Conservation (phyloP, 306 rosid genomes). For the Cicer cuneatum region DNA sequence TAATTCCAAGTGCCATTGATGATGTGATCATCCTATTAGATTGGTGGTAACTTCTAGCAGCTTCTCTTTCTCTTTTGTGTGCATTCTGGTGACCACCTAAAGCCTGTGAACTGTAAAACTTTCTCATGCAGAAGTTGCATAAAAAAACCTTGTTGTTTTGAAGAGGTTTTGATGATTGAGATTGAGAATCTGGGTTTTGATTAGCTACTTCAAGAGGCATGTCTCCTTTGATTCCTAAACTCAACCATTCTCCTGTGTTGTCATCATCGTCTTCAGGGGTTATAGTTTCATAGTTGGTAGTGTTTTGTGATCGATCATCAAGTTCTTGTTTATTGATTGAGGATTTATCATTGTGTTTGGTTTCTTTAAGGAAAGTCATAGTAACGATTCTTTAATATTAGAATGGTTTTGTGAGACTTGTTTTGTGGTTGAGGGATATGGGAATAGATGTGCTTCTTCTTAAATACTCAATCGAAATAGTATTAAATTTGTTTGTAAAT, state of each 20-base stretch:
- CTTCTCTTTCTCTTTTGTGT: conserved; percentile 79
- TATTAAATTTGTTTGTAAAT: no score
- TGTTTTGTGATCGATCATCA: conserved; percentile 32
- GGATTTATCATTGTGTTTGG: background rate
- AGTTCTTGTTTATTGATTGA: conserved; percentile 27
- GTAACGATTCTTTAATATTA: background rate
- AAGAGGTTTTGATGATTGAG: conserved; percentile 56
- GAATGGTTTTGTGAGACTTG: conserved; percentile 25
- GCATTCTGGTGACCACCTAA: conserved; percentile 89
- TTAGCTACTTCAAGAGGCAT: conserved; percentile 1
- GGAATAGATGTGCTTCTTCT: conserved; percentile 42
- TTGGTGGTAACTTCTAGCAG: conserved; percentile 56
- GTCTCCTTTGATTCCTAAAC: conserved; percentile 58
- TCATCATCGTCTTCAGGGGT: background rate
- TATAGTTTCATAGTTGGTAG: background rate
- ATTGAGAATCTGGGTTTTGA: conserved; percentile 32
- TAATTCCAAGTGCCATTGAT: conserved; percentile 60
- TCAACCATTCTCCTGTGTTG: conserved; percentile 67
- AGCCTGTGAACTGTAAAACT: conserved; percentile 77
- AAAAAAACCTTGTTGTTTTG: conserved; percentile 57
- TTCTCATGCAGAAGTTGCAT: conserved; percentile 79
- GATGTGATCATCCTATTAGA: conserved; percentile 56
- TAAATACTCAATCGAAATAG: conserved; percentile 18
- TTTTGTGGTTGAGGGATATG: conserved; percentile 26
- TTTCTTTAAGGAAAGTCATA: conserved; percentile 43